A percentile compares a stretch with the other conserved stretches of the same genome.
Evolutionary conservation across 2,329 filamentous ascomycete species (phyloP).

Genomic region (Hymenoscyphus repandus): DNA sequence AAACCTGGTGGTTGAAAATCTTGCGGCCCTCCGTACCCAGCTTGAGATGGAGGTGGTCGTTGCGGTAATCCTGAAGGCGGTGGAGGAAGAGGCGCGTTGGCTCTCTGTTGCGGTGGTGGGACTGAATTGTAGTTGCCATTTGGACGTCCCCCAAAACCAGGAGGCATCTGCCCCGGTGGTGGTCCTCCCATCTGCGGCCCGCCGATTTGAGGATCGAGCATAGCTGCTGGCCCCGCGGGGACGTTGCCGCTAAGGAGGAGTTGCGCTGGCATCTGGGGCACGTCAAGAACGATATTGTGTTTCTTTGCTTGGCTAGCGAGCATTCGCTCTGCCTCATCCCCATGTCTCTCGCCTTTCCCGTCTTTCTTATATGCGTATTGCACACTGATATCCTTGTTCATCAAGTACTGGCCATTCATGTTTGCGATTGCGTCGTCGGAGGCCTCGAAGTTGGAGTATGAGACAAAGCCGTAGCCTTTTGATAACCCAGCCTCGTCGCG

Average conservation of each 20-base stretch:
- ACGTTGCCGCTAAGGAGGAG: conserved; percentile 38
- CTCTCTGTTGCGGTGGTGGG: conserved; percentile 30
- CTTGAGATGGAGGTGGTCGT: conserved; percentile 64
- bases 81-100: conserved; percentile 52
- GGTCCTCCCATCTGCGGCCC: conserved; percentile 16
- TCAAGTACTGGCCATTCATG: conserved; percentile 93
- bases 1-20: conserved; percentile 41
- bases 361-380: conserved; percentile 99
- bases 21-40: conserved; percentile 61
- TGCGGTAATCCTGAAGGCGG: conserved; percentile 51
- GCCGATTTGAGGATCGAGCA: conserved; percentile 28
- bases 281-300: conserved; percentile 82
- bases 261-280: conserved; percentile 31
- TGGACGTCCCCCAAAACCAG: conserved; percentile 25
- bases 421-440: conserved; percentile 87
- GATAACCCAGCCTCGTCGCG: conserved; percentile 82
- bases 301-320: conserved; percentile 89
- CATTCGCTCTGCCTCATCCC: conserved; percentile 87
- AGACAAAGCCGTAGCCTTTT: conserved; percentile 96
- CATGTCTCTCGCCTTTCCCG: conserved; percentile 92
- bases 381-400: conserved; percentile 93
- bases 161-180: conserved; percentile 23
- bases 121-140: conserved; percentile 27
- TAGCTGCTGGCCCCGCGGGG: conserved; percentile 36
- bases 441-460: conserved; percentile 87